Evolutionary conservation across 208 protist species (phyloP), one percentile per base, ranked within the genome.

Genomic region (Trypanosoma boissoni): DNA sequence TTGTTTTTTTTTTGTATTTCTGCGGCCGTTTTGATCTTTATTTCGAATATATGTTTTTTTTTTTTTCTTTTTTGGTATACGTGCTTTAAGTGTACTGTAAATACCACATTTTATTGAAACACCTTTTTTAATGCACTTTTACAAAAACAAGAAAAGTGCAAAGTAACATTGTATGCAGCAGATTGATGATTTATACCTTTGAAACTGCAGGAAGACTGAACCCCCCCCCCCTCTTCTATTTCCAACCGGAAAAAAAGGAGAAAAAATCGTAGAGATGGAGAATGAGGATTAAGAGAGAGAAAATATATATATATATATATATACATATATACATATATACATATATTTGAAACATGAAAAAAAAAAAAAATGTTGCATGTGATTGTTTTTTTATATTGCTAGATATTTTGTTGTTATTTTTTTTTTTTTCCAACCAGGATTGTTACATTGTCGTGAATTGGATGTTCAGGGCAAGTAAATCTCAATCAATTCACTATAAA

Each of bases 101-200:
- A n/a, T n/a, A n/a, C n/a, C n/a, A n/a, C n/a, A n/a, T 54, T 60
- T 68, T 66, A 24, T 43, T 61, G 20, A 51, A 51, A 8, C 10
- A 3, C 20, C 48, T 20, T 44, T 58, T 65, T 28, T 43, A 49
- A 34, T 32, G 24, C 29, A 16, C 6, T 66, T 58, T 58, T 58
- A 12, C 2, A 63, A 29, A 50, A 49, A 57, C 55, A 57, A 51
- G 57, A 39, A 26, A 41, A 10, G 26, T 14, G n/a, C n/a, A n/a
- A n/a, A n/a, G n/a, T n/a, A n/a, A n/a, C n/a, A n/a, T n/a, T n/a
- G n/a, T n/a, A n/a, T n/a, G n/a, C n/a, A n/a, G n/a, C n/a, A n/a
- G n/a, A n/a, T n/a, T n/a, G n/a, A n/a, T n/a, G n/a, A n/a, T n/a
- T n/a, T n/a, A n/a, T n/a, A n/a, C n/a, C n/a, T n/a, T n/a, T n/a